These are phyloP conservation scores for Scutellaria baicalensis DNA, from an alignment of 257 asterid genomes.

Conservation along the genomic window DNA sequence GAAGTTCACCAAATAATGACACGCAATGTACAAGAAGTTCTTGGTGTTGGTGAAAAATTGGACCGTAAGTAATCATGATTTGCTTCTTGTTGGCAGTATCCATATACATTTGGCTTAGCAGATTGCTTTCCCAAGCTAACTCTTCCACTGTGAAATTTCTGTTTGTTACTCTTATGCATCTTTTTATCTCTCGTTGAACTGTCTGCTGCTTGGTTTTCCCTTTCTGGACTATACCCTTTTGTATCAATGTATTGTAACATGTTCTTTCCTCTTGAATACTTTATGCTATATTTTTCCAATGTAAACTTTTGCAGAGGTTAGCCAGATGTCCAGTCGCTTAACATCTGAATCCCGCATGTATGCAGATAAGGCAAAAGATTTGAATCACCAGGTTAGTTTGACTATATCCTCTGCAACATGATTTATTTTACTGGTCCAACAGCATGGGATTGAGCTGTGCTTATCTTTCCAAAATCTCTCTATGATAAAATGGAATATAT, in stretches of 20 bases:
- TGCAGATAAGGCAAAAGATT: conserved; percentile 87
- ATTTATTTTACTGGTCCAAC: neutral
- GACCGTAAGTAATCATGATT: conserved; percentile 55
- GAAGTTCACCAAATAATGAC: conserved; percentile 99
- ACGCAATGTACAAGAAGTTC: conserved; percentile 98
- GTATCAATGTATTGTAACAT: neutral
- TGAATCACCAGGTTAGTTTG: conserved; percentile 78
- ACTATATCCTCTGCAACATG: conserved; percentile 10
- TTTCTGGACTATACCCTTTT: neutral
- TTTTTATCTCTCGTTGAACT: neutral
- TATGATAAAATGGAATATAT: neutral
- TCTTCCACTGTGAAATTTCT: neutral
- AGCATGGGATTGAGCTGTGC: neutral
- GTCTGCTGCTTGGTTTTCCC: neutral
- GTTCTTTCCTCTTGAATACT: neutral
- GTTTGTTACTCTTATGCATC: neutral
- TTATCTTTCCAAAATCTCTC: neutral
- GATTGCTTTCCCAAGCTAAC: neutral
- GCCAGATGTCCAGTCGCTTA: conserved; percentile 88
- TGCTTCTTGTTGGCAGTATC: neutral
- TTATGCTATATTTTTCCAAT: conserved; percentile 1
- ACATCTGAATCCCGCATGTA: conserved; percentile 87
- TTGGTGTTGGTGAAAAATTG: conserved; percentile 97
- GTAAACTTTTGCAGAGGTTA: conserved; percentile 30
- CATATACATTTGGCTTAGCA: neutral